Evolutionary conservation across 2,329 filamentous ascomycete species (phyloP).

Genomic region (Colletotrichum higginsianum): DNA sequence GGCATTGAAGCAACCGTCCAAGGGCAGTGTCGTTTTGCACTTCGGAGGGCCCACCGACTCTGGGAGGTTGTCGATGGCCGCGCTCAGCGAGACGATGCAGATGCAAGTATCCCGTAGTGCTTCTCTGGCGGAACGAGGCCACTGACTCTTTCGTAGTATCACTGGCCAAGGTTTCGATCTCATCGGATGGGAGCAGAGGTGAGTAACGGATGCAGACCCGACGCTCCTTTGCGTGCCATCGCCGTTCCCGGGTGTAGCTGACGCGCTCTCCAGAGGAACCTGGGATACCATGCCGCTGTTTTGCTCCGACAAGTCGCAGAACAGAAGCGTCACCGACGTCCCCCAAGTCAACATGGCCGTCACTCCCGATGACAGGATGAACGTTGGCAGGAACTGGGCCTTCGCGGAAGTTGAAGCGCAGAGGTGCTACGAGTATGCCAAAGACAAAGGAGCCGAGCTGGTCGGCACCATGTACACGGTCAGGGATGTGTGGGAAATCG

Average conservation of each 20-base stretch:
- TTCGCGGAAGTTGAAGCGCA: conserved; percentile 41
- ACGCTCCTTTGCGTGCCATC: neutral
- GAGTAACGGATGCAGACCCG: neutral
- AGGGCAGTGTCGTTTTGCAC: conserved; percentile 57
- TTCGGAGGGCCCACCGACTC: conserved; percentile 54
- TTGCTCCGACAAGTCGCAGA: conserved; percentile 41
- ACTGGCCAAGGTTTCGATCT: conserved; percentile 45
- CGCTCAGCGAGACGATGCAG: neutral
- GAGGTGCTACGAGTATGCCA: conserved; percentile 45
- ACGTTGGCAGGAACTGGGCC: conserved; percentile 44
- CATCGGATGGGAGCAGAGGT: conserved; percentile 45
- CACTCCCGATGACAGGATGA: conserved; percentile 27
- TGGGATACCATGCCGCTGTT: conserved; percentile 44
- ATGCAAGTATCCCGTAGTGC: neutral
- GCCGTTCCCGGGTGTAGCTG: neutral
- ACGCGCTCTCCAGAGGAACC: conserved; percentile 40
- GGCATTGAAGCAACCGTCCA: conserved; percentile 49
- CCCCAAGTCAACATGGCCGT: conserved; percentile 7
- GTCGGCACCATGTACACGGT: conserved; percentile 54
- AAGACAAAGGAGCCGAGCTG: conserved; percentile 45
- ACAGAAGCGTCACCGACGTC: neutral
- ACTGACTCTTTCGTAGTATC: neutral
- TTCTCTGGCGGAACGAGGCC: neutral
- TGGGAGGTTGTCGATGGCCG: neutral
- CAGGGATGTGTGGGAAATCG: conserved; percentile 56